Conservation (phyloP, 371 early-diverging fungal genomes). For the Thermomucor indicae-seudaticae region DNA sequence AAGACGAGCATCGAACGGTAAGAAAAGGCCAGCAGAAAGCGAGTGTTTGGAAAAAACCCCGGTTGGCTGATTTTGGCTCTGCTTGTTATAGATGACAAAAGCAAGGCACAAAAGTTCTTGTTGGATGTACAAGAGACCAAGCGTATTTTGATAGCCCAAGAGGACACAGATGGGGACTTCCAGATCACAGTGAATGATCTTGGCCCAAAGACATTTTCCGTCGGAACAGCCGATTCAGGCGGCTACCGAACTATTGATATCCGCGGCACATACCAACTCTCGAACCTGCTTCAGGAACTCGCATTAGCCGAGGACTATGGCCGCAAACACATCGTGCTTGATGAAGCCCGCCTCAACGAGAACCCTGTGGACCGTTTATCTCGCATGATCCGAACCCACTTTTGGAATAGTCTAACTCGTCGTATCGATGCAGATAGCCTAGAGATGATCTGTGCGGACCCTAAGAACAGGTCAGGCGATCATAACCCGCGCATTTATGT, state of each 20-base stretch:
- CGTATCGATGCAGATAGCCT: constrained; percentile 86
- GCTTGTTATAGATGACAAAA: constrained; percentile 55
- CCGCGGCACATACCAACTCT: constrained; percentile 88
- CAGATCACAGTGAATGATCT: constrained; percentile 87
- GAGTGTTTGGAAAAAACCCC: background rate
- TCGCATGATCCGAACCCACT: constrained; percentile 77
- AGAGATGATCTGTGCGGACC: constrained; percentile 80
- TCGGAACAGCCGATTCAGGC: constrained; percentile 77
- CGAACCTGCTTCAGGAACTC: constrained; percentile 90
- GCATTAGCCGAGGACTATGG: constrained; percentile 81
- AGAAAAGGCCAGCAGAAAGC: no score
- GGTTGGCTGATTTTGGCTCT: background rate
- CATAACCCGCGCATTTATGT: constrained; percentile 80
- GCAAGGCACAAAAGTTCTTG: constrained; percentile 63
- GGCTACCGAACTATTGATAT: constrained; percentile 83
- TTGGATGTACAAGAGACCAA: constrained; percentile 79
- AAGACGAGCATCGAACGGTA: constrained; percentile 41
- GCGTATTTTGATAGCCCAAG: constrained; percentile 72
- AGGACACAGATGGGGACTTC: constrained; percentile 88
- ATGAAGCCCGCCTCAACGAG: constrained; percentile 80
- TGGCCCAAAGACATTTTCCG: constrained; percentile 81
- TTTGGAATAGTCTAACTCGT: constrained; percentile 89
- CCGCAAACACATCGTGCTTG: constrained; percentile 73
- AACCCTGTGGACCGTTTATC: constrained; percentile 84
- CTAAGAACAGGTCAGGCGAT: constrained; percentile 75